Percentiles rank a stretch among this genome's conserved stretches.
Conservation (phyloP, 805 yeast species). For the Allodekkera sacchari region DNA sequence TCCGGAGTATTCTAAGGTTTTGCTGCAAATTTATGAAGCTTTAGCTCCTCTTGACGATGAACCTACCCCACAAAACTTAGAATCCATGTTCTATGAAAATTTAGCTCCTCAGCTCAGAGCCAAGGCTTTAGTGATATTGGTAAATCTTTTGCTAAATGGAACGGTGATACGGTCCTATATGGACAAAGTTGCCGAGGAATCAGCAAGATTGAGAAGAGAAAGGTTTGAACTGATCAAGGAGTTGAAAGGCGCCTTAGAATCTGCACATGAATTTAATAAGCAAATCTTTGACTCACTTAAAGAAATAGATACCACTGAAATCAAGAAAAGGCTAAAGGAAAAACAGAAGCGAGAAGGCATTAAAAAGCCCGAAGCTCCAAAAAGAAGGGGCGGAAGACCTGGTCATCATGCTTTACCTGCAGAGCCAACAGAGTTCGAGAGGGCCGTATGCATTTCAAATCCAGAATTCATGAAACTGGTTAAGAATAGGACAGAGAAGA, state of each 20-base stretch:
- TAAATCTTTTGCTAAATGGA: conserved; percentile 54
- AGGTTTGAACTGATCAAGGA: conserved; percentile 61
- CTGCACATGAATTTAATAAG: conserved; percentile 37
- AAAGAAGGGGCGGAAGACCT: conserved; percentile 19
- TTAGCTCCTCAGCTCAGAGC: conserved; percentile 49
- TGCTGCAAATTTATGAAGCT: conserved; percentile 39
- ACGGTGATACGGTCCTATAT: conserved; percentile 51
- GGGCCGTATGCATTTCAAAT: conserved; percentile 31
- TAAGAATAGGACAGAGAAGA: conserved; percentile 33
- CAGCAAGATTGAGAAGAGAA: conserved; percentile 54
- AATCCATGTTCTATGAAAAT: conserved; percentile 45
- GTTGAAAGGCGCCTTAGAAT: conserved; percentile 43
- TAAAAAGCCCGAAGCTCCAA: conserved; percentile 15
- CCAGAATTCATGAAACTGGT: conserved; percentile 35
- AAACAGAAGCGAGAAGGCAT: conserved; percentile 12
- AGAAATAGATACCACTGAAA: conserved; percentile 14
- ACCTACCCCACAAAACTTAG: conserved; percentile 42
- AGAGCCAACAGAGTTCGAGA: conserved; percentile 27
- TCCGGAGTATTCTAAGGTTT: conserved; percentile 42
- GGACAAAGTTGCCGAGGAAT: conserved; percentile 60
- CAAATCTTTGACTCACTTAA: conserved; percentile 27
- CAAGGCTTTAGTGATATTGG: conserved; percentile 50
- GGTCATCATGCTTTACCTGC: conserved; percentile 18
- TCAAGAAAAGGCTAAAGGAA: conserved; percentile 12
- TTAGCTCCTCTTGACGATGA: conserved; percentile 49